These are phyloP conservation scores for Boehmeria nivea DNA, from an alignment of 306 rosid genomes.

Conservation along the genomic window DNA sequence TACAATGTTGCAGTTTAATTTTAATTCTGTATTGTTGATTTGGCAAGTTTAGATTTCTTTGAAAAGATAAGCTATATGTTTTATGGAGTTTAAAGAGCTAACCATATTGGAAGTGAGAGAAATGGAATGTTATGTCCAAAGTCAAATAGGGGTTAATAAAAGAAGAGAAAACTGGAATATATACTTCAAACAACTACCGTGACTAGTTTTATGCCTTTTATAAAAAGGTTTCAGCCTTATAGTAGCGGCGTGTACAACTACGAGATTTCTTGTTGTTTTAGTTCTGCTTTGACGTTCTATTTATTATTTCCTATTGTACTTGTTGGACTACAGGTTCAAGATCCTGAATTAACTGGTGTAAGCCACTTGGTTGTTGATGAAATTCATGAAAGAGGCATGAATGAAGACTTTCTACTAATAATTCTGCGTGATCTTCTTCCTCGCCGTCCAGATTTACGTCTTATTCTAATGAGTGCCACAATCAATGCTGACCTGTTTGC, in stretches of 20 bases:
- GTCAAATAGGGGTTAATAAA: too few relatives aligned
- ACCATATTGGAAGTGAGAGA: too few relatives aligned
- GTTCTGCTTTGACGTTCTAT: conserved; percentile 9
- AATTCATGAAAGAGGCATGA: conserved; percentile 99
- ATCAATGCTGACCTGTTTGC: conserved; percentile 93
- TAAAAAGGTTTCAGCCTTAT: not conserved
- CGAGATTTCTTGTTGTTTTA: conserved; percentile 18
- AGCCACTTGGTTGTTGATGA: conserved; percentile 96
- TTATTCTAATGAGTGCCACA: conserved; percentile 95
- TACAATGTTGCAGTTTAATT: too few relatives aligned
- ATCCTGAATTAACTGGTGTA: conserved; percentile 71
- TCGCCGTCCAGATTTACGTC: conserved; percentile 84
- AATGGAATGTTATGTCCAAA: too few relatives aligned
- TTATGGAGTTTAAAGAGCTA: too few relatives aligned
- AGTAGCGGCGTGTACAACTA: not conserved
- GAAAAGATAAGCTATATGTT: too few relatives aligned
- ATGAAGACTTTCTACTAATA: conserved; percentile 84
- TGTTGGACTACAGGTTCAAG: conserved; percentile 68
- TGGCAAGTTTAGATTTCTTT: too few relatives aligned
- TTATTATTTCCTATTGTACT: conserved; percentile 21
- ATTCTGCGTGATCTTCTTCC: conserved; percentile 90
- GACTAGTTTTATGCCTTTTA: too few relatives aligned
- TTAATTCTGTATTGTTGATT: too few relatives aligned
- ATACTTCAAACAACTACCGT: conserved; percentile 8
- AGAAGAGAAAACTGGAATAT: not conserved